Evolutionary conservation across 2,329 filamentous ascomycete species (phyloP), one percentile per base, ranked within the genome.

Genomic region (Aspergillus oerlinghausenensis): DNA sequence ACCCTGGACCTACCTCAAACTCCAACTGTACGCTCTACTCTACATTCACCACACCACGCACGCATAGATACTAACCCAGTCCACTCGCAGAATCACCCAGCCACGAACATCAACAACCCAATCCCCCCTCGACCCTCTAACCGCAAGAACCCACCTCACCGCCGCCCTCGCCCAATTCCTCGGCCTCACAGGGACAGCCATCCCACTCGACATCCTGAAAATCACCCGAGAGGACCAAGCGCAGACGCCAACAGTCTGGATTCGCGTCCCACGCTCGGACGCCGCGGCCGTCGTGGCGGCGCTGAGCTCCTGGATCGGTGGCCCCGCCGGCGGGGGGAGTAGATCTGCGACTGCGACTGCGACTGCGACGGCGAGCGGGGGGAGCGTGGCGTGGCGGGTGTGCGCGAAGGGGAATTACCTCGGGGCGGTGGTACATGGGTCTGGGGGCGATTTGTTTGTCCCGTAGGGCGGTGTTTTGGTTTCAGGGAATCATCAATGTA

Each of bases 111-210:
- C 60, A 51, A 38, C 51, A 49, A 51, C 59, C 55, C 49, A 53
- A 43, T 51, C 56, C 19, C 60, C 68, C 45, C 65, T 78, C 29
- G 78, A 80, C 61, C 64, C 73, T n/a, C 70, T 80, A 58, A 79
- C 77, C n/a, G 71, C 75, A 25, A 73, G 74, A 56, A 75, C 75
- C 28, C 71, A 79, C 61, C 72, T 80, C 51, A 73, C 71, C 50
- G 69, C 77, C 45, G 78, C 78, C 1, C 69, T 81, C 1, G 72
- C 73, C 21, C 77, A 79, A 64, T 79, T 77, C 63, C 74, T 80
- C 48, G 79, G 79, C 1, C 56, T 79, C 7, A 71, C 72, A 3
- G 79, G 79, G 17, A 76, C 77, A 3, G 70, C 77, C 14, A 79
- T 80, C 42, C 65, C 76, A 2, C 70, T 80, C 51, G 79, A 81